A percentile compares a stretch with the other conserved stretches of the same genome.
Evolutionary conservation across 1,284 basidiomycete genomes (phyloP).

Genomic region (Leccinum solheimii): DNA sequence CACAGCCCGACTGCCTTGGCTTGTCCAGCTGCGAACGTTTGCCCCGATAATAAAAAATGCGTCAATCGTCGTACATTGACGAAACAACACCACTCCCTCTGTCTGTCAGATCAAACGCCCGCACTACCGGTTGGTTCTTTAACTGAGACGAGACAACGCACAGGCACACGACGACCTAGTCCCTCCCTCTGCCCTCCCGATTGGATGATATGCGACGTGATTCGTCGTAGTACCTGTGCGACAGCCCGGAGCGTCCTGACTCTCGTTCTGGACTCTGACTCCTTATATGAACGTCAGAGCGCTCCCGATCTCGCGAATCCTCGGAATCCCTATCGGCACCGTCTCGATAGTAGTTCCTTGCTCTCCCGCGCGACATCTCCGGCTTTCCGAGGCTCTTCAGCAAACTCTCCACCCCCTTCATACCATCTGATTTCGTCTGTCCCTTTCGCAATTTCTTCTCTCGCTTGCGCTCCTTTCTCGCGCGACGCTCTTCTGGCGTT

Average conservation of each 20-base stretch:
- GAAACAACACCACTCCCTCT: neutral
- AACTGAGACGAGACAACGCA: constrained; percentile 8
- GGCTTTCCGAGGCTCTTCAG: constrained; percentile 35
- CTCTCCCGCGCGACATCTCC: constrained; percentile 13
- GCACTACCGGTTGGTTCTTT: neutral
- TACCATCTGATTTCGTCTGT: constrained; percentile 41
- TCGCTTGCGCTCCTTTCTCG: constrained; percentile 66
- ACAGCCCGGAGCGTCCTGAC: constrained; percentile 1
- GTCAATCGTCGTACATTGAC: neutral
- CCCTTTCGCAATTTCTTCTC: constrained; percentile 55
- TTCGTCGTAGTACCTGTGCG: constrained; percentile 8
- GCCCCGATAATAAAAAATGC: neutral
- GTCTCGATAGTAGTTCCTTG: constrained; percentile 9
- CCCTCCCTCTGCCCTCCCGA: constrained; percentile 1
- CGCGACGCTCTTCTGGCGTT: constrained; percentile 73
- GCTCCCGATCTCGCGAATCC: constrained; percentile 9
- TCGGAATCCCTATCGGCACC: constrained; percentile 14
- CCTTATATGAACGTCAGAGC: constrained; percentile 15
- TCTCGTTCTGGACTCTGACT: constrained; percentile 22
- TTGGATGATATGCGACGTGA: constrained; percentile 3
- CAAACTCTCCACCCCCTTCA: constrained; percentile 47
- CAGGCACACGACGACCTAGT: constrained; percentile 2
- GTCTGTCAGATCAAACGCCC: neutral
- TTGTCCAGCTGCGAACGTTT: neutral
- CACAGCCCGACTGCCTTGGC: neutral